These are phyloP conservation scores for Moricandia moricandioides DNA, from an alignment of 345 rosid species.

Conservation along the genomic window DNA sequence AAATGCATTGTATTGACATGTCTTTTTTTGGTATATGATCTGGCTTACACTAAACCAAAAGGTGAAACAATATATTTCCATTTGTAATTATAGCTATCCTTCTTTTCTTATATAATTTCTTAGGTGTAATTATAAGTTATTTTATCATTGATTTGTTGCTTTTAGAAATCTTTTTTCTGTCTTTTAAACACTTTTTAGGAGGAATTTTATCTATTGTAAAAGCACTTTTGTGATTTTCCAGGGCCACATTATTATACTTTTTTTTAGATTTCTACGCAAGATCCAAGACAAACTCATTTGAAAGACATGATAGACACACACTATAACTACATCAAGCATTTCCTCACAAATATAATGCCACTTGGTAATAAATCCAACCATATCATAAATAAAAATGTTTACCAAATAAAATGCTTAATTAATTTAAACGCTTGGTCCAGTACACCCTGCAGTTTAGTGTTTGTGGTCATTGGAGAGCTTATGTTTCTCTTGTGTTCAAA, in stretches of 20 bases:
- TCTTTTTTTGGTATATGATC: not conserved
- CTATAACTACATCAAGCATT: not conserved
- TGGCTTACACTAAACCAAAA: constrained; percentile 16
- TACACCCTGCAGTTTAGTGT: not conserved
- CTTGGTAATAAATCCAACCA: constrained; percentile 4
- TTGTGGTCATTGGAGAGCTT: not conserved
- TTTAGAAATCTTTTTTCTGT: not conserved
- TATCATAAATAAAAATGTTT: not conserved
- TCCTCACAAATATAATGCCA: constrained; percentile 1
- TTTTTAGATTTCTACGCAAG: constrained; percentile 6
- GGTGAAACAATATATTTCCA: not conserved
- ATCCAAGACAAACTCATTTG: constrained; percentile 25
- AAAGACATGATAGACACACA: constrained; percentile 3
- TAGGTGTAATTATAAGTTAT: constrained; percentile 4
- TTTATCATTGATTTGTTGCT: not conserved
- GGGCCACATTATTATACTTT: not conserved
- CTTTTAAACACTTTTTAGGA: constrained; percentile 2
- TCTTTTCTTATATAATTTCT: not conserved
- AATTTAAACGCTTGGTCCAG: not conserved
- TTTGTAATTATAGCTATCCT: not conserved
- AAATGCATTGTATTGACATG: constrained; percentile 15
- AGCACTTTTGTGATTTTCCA: not conserved
- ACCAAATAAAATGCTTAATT: not conserved
- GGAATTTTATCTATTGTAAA: not conserved
- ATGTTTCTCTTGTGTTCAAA: not conserved